Evolutionary conservation across 129 eudicot genomes (phyloP), one percentile per base, ranked within the genome.

Genomic region (carrot (Daucus carota)): DNA sequence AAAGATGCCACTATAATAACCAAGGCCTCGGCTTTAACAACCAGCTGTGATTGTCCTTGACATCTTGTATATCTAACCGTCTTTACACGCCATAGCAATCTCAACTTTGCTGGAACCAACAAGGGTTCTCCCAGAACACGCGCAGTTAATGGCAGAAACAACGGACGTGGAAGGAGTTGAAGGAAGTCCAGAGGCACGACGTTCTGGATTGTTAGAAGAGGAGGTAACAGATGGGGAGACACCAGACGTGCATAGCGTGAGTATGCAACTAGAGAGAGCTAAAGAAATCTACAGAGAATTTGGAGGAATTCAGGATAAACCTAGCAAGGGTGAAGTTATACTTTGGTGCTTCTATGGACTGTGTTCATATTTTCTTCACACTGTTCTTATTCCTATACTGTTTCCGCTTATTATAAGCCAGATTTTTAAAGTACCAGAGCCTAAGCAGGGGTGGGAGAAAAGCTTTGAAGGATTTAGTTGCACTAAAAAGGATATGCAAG

Each of bases 391-490:
- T 76, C 92, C 94, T 22, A 83, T 91, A 28, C 83, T 91, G 79
- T 91, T 91, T 69, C 97, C 97, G 4, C 91, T 91, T 52, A 88
- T 91, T 17, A 87, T 91, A 41, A 87, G 97, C 84, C 97, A 88
- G 70, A 81, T 84, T 40, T 40, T 38, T 34, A 85, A 78, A 17
- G 72, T 86, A 63, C 87, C 83, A 1, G 81, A 77, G 63, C 94
- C 94, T 22, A 67, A 69, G 43, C 86, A 75, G 75, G 92, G 96
- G 18, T 86, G 90, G 92, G 72, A 79, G 73, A 83, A 3, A 69
- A 91, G 85, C 80, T 79, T 72, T 24, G 83, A 78, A 75, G 88
- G 83, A 31, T 57, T 83, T 60, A 24, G 46, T 36, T 88, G 97
- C 86, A 78, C 79, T 33, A 82, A 80, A 75, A 86, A 74, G 52